Conservation (phyloP, 2,329 filamentous ascomycete genomes). For the Sclerotinia minor region DNA sequence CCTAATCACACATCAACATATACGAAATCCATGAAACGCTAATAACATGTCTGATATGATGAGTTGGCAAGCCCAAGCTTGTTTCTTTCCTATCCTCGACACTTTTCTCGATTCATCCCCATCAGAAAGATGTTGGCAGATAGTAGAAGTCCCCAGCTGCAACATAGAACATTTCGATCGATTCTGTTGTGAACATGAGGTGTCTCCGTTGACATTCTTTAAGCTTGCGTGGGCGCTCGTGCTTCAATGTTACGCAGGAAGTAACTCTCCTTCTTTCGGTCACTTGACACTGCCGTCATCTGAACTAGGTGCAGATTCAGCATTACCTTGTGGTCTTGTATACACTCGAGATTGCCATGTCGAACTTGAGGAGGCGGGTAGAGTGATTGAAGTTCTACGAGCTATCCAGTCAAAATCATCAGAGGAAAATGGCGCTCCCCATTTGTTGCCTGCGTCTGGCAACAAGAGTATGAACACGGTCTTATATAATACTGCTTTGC, state of each 20-base stretch:
- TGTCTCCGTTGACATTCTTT: slow-evolving; percentile 7
- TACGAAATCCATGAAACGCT: not conserved
- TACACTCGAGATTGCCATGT: not conserved
- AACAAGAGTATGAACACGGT: not conserved
- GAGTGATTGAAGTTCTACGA: not conserved
- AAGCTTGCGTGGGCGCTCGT: slow-evolving; percentile 45
- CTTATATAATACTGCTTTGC: slow-evolving; percentile 15
- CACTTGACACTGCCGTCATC: slow-evolving; percentile 41
- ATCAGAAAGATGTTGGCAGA: slow-evolving; percentile 13
- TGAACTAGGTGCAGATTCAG: not conserved
- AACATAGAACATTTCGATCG: not conserved
- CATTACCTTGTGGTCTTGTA: not conserved
- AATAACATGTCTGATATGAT: not conserved
- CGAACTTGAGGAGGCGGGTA: slow-evolving; percentile 1
- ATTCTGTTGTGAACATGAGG: slow-evolving; percentile 4
- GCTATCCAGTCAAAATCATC: not conserved
- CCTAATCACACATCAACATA: not conserved
- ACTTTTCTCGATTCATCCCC: not conserved
- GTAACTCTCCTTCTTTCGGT: slow-evolving; percentile 46
- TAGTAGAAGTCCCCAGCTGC: not conserved
- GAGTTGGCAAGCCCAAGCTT: not conserved
- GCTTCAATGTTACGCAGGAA: slow-evolving; percentile 43
- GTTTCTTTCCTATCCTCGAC: slow-evolving; percentile 21
- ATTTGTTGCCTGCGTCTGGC: not conserved
- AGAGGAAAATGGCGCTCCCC: not conserved